Evolutionary conservation across 108 stramenopile genomes (phyloP), one percentile per base, ranked within the genome.

Genomic region (Nitzschia sp.): DNA sequence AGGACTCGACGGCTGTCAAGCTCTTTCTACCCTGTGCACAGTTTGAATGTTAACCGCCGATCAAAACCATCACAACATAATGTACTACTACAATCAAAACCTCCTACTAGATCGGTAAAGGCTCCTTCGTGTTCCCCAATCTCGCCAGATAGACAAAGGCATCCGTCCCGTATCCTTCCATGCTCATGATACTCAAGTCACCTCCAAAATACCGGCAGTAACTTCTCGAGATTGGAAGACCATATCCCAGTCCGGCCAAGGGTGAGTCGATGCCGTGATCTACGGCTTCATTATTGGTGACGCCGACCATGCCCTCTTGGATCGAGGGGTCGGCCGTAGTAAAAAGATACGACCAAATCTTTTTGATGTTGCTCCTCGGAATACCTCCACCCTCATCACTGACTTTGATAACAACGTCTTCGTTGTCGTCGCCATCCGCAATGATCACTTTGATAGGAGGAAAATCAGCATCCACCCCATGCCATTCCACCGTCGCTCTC

Each of bases 141-240:
- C 92, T 53, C 9, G 86, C 82, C 65, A 99, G 79, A 66, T 99
- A 94, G 4, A 99, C 90, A 73, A 98, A 99, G 3, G 96, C 97
- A 84, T 99, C 99, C 0, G 99, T 99, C 15, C 99, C 99, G 70
- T 95, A 97, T 11, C 99, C 99, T 56, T 99, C 98, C 98, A 99
- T 98, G 57, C 94, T 95, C 92, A 99, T 97, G 75, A 99, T 85
- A 57, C 82, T 85, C 47, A 99, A 73, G 81, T 99, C 99, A 15
- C 99, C 99, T 19, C 97, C 97, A 78, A 99, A 99, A 80, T 98
- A 99, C 23, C 98, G 87, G 47, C 96, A 96, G 78, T 98, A 99
- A 34, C 82, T 82, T 31, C 98, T 74, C 47, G 92, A 88, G 61
- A 99, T 99, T 46, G 99, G 99, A 54, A 99, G 84, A 23, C 99